Evolutionary conservation across 2,329 filamentous ascomycete genomes (phyloP), one percentile per base, ranked within the genome.

Genomic region (Colletotrichum tropicale): DNA sequence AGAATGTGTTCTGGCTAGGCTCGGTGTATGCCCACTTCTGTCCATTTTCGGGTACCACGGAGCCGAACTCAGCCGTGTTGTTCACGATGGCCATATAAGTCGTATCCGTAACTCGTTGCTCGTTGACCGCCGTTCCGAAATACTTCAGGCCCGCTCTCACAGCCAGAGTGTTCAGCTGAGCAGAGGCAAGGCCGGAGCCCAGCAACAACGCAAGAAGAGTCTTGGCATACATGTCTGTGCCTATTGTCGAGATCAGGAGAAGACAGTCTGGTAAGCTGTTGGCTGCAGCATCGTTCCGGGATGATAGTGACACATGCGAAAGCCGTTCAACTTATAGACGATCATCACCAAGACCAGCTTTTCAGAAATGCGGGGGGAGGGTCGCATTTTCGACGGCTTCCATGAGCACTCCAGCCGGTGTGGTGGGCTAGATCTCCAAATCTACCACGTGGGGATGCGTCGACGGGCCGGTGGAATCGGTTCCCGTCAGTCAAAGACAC

Each of bases 91-190:
- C 81, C 56, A 89, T 84, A 80, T 93, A 93, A 55, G 87, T 81
- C 21, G 85, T 83, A 34, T 89, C 82, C 76, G 89, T 87, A 9
- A 82, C 75, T 43, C 48, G 66, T 18, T 74, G 66, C 65, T 77
- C 76, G 81, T 93, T 92, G 34, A 91, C 92, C 3, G 92, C 92
- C 2, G 91, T 89, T 68, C 91, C 92, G 71, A 93, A 93, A 84
- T 92, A 93, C 76, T 86, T 81, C 70, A 89, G 84, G 6, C 90
- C 91, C 28, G 89, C 88, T 68, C 87, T 85, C 73, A 88, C 86
- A 15, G 90, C 90, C 28, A 88, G 83, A 38, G 85, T 80, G 79
- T 90, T 83, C 16, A 91, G 86, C 76, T 87, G 85, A 48, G 79
- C 83, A 6, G 80, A 78, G 4, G 43, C 74, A 48, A 70, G 74